phyloP scores from a whole-genome alignment of 108 stramenopile genomes.

The Skeletonema tropicum region DNA sequence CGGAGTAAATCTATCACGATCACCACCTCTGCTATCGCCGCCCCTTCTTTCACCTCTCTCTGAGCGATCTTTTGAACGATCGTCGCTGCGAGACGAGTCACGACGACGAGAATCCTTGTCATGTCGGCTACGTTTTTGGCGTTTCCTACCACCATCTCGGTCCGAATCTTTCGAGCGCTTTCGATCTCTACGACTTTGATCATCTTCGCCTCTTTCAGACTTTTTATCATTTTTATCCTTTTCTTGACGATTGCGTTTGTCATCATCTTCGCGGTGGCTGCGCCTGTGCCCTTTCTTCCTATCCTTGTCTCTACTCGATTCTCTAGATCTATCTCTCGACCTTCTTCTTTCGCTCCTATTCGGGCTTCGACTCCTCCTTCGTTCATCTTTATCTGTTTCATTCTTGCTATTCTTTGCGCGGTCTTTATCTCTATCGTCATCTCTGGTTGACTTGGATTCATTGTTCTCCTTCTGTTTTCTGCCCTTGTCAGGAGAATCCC shows the following conservation, averaged over 20 bases:
- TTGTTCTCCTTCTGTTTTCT: slow-evolving; percentile 17
- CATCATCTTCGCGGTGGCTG: slow-evolving; percentile 23
- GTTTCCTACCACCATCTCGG: slow-evolving; percentile 10
- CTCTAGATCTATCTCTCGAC: slow-evolving; percentile 8
- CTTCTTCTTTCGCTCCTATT: slow-evolving; percentile 16
- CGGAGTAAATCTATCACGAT: slow-evolving; percentile 8
- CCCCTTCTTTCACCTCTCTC: slow-evolving; percentile 3
- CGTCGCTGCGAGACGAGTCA: slow-evolving; percentile 11
- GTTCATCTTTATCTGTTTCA: not conserved
- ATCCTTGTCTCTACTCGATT: slow-evolving; percentile 20
- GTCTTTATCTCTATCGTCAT: slow-evolving; percentile 36
- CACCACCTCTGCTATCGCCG: slow-evolving; percentile 4
- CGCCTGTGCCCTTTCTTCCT: slow-evolving; percentile 17
- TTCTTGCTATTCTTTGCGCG: not conserved
- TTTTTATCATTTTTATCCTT: not conserved
- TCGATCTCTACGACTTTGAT: slow-evolving; percentile 8
- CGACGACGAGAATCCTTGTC: slow-evolving; percentile 5
- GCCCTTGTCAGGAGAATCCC: slow-evolving; percentile 22
- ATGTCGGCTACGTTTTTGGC: slow-evolving; percentile 11
- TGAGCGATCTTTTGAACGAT: slow-evolving; percentile 2
- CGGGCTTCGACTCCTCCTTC: not conserved
- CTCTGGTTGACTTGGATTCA: slow-evolving; percentile 2
- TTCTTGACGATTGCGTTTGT: slow-evolving; percentile 5
- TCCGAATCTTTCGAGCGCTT: slow-evolving; percentile 11
- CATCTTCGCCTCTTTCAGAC: not conserved